Evolutionary conservation across 1,284 basidiomycete species (phyloP), one percentile per base, ranked within the genome.

Genomic region (Heterobasidion parviporum): DNA sequence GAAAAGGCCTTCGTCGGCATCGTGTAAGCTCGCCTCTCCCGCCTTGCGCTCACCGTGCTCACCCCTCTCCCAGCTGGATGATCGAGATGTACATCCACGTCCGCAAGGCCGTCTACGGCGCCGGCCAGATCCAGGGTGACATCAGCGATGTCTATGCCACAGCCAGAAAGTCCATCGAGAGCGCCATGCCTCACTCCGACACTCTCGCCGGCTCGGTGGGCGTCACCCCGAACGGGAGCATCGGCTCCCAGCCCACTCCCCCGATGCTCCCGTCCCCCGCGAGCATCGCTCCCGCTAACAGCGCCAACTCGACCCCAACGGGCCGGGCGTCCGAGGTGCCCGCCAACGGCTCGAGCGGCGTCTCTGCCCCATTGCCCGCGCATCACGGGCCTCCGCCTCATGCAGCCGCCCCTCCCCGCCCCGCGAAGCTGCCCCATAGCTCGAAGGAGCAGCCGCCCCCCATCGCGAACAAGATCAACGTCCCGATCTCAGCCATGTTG

Each of bases 221-320:
- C 32, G 33, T 34, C n/a, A 68, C 69, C 61, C 67, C 70, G 52
- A 52, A 50, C 54, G 64, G 72, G 44, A 74, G 74, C 61, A 70
- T 26, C 12, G 15, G n/a, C 26, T 34, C 75, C 7, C 72, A 78
- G 59, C 65, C 70, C 3, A 80, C 82, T 0, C 84, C 84, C 38
- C 78, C 79, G 34, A 86, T 87, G 83, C 79, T 89, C 48, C 87
- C 87, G 16, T 89, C 87, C 41, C 87, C 87, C 3, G 85, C 81
- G 7, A 84, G 82, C 63, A 82, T 83, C 57, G 79, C 76, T 9
- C 74, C 80, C 18, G 71, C 77, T 4, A 81, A 76, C 61, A 89
- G 87, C 61, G 81, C 85, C 54, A 86, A 86, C 60, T 89, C 87
- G 14, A 89, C 87, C 0, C 87, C 87, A 9, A 82, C 79, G 38